A percentile compares a stretch with the other conserved stretches of the same genome.
These are phyloP conservation scores for Brassica juncea DNA, from an alignment of 345 rosid species.

Conservation along the genomic window DNA sequence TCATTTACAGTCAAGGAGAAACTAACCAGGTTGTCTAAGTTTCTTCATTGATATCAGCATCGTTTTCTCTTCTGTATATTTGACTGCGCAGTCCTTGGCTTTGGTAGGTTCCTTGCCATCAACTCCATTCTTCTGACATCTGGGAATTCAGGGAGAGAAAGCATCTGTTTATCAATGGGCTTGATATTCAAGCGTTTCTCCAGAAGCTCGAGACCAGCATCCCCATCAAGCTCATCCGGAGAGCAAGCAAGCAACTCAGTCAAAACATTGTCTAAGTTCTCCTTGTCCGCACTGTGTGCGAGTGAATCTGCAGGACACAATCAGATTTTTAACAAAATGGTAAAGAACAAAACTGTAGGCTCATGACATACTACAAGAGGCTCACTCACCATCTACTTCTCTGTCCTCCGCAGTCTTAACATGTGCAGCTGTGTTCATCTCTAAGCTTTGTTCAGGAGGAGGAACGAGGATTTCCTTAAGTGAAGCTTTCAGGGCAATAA, in stretches of 20 bases:
- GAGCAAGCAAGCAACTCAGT: constrained; percentile 53
- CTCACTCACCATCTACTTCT: constrained; percentile 51
- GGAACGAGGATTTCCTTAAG: constrained; percentile 42
- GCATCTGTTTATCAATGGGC: constrained; percentile 47
- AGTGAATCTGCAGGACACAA: constrained; percentile 44
- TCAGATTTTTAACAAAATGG: constrained; percentile 23
- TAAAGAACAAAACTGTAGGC: constrained; percentile 6
- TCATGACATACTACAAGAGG: constrained; percentile 19
- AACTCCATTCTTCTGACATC: constrained; percentile 50
- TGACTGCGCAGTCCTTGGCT: constrained; percentile 49
- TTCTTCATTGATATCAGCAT: constrained; percentile 34
- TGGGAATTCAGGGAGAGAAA: constrained; percentile 60
- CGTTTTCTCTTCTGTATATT: constrained; percentile 52
- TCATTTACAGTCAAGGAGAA: constrained; percentile 13
- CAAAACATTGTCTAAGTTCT: constrained; percentile 47
- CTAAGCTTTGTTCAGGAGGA: constrained; percentile 24
- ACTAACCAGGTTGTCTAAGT: constrained; percentile 47
- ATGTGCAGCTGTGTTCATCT: constrained; percentile 37
- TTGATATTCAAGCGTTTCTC: constrained; percentile 62
- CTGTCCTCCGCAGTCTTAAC: constrained; percentile 41
- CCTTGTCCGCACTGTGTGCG: constrained; percentile 43
- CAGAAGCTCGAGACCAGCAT: constrained; percentile 51
- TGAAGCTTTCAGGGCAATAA: constrained; percentile 44
- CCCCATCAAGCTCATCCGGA: constrained; percentile 63
- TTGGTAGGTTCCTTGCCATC: constrained; percentile 45